Conservation (phyloP, 2,329 filamentous ascomycete genomes). For the Aspergillus neotritici region DNA sequence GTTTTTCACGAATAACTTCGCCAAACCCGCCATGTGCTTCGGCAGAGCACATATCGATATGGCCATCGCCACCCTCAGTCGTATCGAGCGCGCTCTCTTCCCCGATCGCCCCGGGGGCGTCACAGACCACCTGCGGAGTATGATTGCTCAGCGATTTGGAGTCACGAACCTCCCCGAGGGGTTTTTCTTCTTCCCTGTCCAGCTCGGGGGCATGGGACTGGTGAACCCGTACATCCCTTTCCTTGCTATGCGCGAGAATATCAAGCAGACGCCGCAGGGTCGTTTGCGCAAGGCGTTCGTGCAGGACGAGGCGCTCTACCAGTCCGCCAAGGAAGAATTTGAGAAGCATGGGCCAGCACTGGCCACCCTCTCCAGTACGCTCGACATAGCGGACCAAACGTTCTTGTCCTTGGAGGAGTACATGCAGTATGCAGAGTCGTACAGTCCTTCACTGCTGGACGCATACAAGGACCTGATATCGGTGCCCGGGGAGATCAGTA, state of each 20-base stretch:
- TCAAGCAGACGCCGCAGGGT: slow-evolving; percentile 32
- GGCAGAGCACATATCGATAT: slow-evolving; percentile 52
- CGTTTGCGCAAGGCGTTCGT: slow-evolving; percentile 30
- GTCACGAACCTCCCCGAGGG: slow-evolving; percentile 45
- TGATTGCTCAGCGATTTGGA: slow-evolving; percentile 50
- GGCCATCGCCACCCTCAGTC: slow-evolving; percentile 48
- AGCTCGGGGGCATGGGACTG: slow-evolving; percentile 48
- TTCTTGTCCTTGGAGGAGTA: slow-evolving; percentile 41
- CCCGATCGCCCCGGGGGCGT: slow-evolving; percentile 43
- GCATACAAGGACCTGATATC: slow-evolving; percentile 31
- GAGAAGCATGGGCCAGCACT: slow-evolving; percentile 18
- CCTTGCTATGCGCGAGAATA: slow-evolving; percentile 42
- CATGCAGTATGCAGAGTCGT: slow-evolving; percentile 30
- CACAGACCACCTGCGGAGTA: slow-evolving; percentile 51
- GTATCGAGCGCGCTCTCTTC: slow-evolving; percentile 51
- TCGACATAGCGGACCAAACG: too few relatives aligned
- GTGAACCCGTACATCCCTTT: slow-evolving; percentile 48
- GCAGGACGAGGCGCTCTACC: slow-evolving; percentile 51
- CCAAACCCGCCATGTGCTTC: slow-evolving; percentile 51
- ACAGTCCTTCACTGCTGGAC: slow-evolving; percentile 22
- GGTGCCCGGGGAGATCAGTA: slow-evolving; percentile 27
- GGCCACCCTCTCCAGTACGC: too few relatives aligned
- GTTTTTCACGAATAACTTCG: slow-evolving; percentile 57
- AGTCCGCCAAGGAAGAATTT: slow-evolving; percentile 35
- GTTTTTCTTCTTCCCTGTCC: slow-evolving; percentile 50